Conservation (phyloP, 805 yeast species). For the Candida stauntonica region DNA sequence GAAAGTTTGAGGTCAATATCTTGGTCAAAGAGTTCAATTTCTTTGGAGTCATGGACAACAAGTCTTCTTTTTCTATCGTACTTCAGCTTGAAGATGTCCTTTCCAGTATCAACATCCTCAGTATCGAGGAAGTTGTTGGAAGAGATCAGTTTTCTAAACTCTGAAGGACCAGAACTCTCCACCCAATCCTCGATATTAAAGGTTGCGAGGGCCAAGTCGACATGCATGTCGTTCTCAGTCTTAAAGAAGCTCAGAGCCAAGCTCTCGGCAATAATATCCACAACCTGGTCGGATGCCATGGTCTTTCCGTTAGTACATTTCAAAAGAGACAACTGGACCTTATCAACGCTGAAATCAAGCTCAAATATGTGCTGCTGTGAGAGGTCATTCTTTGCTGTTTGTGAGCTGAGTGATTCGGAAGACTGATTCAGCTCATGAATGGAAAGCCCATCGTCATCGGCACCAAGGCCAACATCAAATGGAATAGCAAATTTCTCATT, state of each 20-base stretch:
- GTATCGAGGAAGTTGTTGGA: slow-evolving; percentile 46
- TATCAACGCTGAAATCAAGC: slow-evolving; percentile 62
- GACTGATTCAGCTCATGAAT: slow-evolving; percentile 14
- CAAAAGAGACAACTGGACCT: slow-evolving; percentile 55
- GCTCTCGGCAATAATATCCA: slow-evolving; percentile 67
- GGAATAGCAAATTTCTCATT: slow-evolving; percentile 31
- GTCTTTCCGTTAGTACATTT: slow-evolving; percentile 63
- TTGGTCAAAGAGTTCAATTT: slow-evolving; percentile 73
- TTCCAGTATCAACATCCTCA: slow-evolving; percentile 33
- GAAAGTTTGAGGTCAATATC: slow-evolving; percentile 69
- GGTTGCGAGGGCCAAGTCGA: slow-evolving; percentile 60
- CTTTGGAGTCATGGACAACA: slow-evolving; percentile 47
- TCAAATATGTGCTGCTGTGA: slow-evolving; percentile 62
- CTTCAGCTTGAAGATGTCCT: slow-evolving; percentile 53
- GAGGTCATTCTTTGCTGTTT: not conserved
- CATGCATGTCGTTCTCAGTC: slow-evolving; percentile 56
- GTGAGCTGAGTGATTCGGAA: not conserved
- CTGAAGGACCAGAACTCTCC: slow-evolving; percentile 55
- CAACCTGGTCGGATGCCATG: slow-evolving; percentile 60
- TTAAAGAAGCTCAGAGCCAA: slow-evolving; percentile 57
- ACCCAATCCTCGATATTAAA: slow-evolving; percentile 72
- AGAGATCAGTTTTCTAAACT: slow-evolving; percentile 64
- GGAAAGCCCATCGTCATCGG: slow-evolving; percentile 8
- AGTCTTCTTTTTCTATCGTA: slow-evolving; percentile 58
- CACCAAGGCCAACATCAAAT: slow-evolving; percentile 10